phyloP scores from a whole-genome alignment of 2,329 filamentous ascomycete genomes.

The Penicillium sp. region DNA sequence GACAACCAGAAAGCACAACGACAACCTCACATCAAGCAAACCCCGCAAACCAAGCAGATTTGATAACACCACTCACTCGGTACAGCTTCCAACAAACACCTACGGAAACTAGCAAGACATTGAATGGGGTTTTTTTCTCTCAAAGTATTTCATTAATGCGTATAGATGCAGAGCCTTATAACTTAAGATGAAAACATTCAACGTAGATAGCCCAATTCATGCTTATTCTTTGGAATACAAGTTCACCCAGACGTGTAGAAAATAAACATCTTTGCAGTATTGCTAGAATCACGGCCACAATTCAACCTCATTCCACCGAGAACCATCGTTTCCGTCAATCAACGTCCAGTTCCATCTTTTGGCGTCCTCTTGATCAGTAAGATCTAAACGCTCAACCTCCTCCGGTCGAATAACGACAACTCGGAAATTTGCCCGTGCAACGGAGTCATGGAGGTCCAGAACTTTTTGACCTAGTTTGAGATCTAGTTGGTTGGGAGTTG shows the following conservation, averaged over 20 bases:
- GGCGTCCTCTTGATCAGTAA: constrained; percentile 63
- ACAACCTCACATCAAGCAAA: not conserved
- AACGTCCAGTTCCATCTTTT: constrained; percentile 68
- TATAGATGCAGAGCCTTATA: not conserved
- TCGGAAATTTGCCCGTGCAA: constrained; percentile 73
- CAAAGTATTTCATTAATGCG: too few species aligned
- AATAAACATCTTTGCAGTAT: not conserved
- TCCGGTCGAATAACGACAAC: constrained; percentile 83
- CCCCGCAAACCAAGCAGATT: not conserved
- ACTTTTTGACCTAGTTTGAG: constrained; percentile 62
- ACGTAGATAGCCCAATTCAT: too few species aligned
- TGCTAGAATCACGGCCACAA: constrained; percentile 57
- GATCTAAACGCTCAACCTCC: constrained; percentile 71
- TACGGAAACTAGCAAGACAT: not conserved
- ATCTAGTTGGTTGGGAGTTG: constrained; percentile 48
- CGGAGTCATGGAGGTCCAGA: constrained; percentile 64
- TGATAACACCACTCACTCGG: too few species aligned
- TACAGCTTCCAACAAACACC: not conserved
- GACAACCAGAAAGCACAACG: not conserved
- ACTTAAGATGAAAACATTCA: not conserved
- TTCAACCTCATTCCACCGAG: constrained; percentile 66
- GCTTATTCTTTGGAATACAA: too few species aligned
- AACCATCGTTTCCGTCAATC: constrained; percentile 41
- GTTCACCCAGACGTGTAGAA: not conserved
- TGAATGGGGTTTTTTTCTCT: too few species aligned